These are phyloP conservation scores for Fagus crenata DNA, from an alignment of 306 rosid species.

Conservation along the genomic window DNA sequence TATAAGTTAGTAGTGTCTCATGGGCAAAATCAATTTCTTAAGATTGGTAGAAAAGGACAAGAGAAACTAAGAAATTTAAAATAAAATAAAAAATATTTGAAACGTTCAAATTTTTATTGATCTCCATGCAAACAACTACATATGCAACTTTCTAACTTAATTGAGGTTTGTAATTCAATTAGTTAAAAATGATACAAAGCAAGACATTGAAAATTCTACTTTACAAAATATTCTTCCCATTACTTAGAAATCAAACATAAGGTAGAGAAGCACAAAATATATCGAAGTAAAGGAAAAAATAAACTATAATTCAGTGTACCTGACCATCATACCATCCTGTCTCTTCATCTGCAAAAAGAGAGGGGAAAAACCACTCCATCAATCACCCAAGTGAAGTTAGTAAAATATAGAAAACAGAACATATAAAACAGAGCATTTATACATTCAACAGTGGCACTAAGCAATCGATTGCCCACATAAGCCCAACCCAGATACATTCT, in stretches of 20 bases:
- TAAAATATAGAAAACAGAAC: not conserved
- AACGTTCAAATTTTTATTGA: not conserved
- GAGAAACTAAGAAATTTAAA: not conserved
- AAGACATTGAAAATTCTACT: constrained; percentile 10
- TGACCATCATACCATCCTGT: constrained; percentile 99
- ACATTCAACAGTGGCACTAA: constrained; percentile 98
- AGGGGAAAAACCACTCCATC: not conserved
- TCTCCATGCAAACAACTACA: not conserved
- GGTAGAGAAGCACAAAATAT: not conserved
- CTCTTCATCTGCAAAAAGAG: constrained; percentile 74
- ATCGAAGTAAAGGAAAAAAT: not conserved
- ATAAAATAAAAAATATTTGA: not conserved
- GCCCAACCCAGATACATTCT: constrained; percentile 99
- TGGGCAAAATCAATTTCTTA: not conserved
- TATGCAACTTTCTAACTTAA: not conserved
- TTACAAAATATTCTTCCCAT: not conserved
- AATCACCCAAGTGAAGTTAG: not conserved
- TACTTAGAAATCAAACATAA: not conserved
- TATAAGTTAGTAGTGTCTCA: not conserved
- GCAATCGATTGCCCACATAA: constrained; percentile 88
- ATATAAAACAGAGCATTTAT: not conserved
- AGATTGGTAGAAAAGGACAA: not conserved
- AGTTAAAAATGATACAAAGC: not conserved
- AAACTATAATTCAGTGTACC: constrained; percentile 39
- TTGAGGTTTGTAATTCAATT: not conserved